Base-by-base conservation (phyloP, 2,329 filamentous ascomycete species). In the Pseudocercospora ulei region DNA sequence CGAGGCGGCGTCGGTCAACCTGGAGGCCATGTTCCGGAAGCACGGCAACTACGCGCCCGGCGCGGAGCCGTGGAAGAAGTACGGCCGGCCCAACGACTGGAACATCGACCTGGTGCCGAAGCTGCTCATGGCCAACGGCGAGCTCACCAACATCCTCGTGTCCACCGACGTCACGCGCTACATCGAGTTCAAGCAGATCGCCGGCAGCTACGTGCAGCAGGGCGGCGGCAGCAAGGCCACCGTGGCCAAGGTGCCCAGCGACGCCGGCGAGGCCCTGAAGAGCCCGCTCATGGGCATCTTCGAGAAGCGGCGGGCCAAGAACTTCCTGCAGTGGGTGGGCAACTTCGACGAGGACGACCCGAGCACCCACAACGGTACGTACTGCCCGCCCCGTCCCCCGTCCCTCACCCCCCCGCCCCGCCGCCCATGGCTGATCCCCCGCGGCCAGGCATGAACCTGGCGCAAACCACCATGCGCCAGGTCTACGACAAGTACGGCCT, bases 81-180 rank as follows among this genome's bases (percentile, higher is more conserved):
- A 95, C 64, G 88, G 88, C 56, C 82, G 90, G 44, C 72, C 79
- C 62, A 95, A 95, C 68, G 88, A 96, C 74, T 98, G 90, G 90
- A 96, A 95, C 72, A 92, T 98, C 65, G 92, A 98, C 62, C 75
- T 98, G 46, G 87, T 98, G 33, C 88, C 90, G 53, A 98, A 98
- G 74, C 80, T 98, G 58, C 76, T 98, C 64, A 96, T 98, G 87
- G 86, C 88, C 44, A 94, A 92, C 49, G 90, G 90, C 65, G 88
- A 98, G 69, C 73, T 98, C 61, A 96, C 88, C 63, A 96, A 96
- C 68, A 95, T 98, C 59, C 78, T 98, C 60, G 86, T 95, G 49
- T 94, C 87, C 35, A 96, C 88, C 66, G 86, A 95, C 47, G 67
- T 71, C 43, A 70, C 68, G 39, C 60, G 66, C 48, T 70, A 70